A percentile compares a stretch with the other conserved stretches of the same genome.
Conservation (phyloP, 208 protist species). For the Leishmania tarentolae region DNA sequence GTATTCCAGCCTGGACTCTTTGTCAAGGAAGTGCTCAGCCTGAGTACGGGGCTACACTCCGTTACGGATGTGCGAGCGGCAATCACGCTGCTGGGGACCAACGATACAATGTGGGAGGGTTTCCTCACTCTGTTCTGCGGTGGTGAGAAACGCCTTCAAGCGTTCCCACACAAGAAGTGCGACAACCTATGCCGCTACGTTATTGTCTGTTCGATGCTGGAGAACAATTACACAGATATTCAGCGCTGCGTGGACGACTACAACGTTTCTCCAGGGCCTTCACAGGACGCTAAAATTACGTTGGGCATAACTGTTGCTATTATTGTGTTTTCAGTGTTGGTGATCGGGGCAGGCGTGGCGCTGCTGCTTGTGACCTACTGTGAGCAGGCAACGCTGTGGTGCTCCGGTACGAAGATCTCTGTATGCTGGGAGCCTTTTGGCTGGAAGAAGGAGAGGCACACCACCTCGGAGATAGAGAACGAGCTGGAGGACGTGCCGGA, state of each 20-base stretch:
- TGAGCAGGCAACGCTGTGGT: slow-evolving; percentile 13
- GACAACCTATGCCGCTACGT: slow-evolving; percentile 55
- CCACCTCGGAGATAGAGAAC: not conserved
- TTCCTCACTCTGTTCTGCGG: slow-evolving; percentile 52
- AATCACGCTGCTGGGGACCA: slow-evolving; percentile 24
- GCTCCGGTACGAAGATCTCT: not conserved
- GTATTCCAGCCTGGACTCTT: slow-evolving; percentile 43
- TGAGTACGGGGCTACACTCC: slow-evolving; percentile 28
- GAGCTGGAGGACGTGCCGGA: not conserved
- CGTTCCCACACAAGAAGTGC: slow-evolving; percentile 44
- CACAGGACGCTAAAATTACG: not conserved
- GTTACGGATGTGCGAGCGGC: slow-evolving; percentile 15
- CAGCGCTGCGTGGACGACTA: slow-evolving; percentile 36
- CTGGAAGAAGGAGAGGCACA: not conserved
- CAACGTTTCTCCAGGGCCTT: not conserved
- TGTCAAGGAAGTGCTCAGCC: slow-evolving; percentile 35
- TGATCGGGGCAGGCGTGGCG: not conserved
- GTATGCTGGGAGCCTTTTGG: slow-evolving; percentile 19
- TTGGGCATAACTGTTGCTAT: slow-evolving; percentile 1
- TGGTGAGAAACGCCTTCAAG: slow-evolving; percentile 26
- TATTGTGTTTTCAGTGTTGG: slow-evolving; percentile 4
- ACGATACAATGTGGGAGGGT: slow-evolving; percentile 46
- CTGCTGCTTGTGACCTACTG: slow-evolving; percentile 22
- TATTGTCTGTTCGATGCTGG: slow-evolving; percentile 57
- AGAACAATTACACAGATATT: slow-evolving; percentile 36